These are phyloP conservation scores for Podaxis sp. DNA, from an alignment of 768 basidiomycete genomes.

Conservation along the genomic window DNA sequence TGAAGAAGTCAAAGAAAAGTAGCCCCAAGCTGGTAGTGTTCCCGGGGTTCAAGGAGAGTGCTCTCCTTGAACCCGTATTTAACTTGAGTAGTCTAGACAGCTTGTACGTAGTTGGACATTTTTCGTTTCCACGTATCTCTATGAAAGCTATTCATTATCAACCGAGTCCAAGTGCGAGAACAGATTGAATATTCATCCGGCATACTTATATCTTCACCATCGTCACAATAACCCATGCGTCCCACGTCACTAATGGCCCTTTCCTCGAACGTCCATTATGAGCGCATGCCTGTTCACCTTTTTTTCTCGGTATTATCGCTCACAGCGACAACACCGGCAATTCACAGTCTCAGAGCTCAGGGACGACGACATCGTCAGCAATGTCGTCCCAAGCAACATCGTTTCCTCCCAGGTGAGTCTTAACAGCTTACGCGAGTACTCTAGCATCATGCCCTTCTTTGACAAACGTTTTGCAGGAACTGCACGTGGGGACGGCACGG, in stretches of 20 bases:
- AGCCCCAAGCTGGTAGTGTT: too few species aligned
- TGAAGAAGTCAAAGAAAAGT: slow-evolving; percentile 13
- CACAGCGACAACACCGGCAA: slow-evolving; percentile 19
- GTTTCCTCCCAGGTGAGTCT: slow-evolving; percentile 76
- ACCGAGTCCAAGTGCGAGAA: too few species aligned
- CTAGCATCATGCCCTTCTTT: slow-evolving; percentile 86
- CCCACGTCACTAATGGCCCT: neutral
- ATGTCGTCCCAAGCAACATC: slow-evolving; percentile 88
- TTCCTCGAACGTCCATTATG: slow-evolving; percentile 15
- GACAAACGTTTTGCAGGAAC: slow-evolving; percentile 87
- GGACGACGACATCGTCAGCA: slow-evolving; percentile 83
- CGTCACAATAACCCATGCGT: neutral
- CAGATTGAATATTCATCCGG: too few species aligned
- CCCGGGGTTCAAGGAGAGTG: too few species aligned
- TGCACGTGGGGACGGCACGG: slow-evolving; percentile 91
- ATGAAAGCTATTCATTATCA: too few species aligned
- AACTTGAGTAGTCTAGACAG: too few species aligned
- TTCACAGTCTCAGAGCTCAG: slow-evolving; percentile 35
- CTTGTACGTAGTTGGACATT: too few species aligned
- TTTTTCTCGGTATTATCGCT: neutral
- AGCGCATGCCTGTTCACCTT: slow-evolving; percentile 16
- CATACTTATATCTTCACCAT: neutral
- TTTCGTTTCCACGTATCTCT: too few species aligned
- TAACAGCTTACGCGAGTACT: neutral
- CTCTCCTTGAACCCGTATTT: too few species aligned